These are phyloP conservation scores for Amanita thiersii DNA, from an alignment of 768 basidiomycete species.

Conservation along the genomic window DNA sequence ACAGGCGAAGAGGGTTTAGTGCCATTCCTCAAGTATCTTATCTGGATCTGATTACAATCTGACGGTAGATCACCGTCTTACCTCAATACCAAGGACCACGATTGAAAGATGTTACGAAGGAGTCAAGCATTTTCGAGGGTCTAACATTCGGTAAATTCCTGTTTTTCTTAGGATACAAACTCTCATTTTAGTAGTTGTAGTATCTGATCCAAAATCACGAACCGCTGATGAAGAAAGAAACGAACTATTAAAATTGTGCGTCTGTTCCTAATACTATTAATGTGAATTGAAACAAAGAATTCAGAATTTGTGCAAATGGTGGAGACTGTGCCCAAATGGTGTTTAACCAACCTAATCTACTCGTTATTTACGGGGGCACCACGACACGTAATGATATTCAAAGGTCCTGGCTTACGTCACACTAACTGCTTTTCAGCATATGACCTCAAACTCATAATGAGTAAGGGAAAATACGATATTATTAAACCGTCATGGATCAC, in stretches of 20 bases:
- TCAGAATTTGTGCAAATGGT: conserved; percentile 65
- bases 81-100: conserved; percentile 62
- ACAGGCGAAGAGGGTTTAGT: conserved; percentile 40
- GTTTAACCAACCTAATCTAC: conserved; percentile 39
- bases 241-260: conserved; percentile 60
- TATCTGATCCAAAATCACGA: conserved; percentile 65
- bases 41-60: conserved; percentile 2
- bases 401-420: not conserved
- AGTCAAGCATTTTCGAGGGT: conserved; percentile 62
- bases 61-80: conserved; percentile 49
- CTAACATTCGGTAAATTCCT: conserved; percentile 68
- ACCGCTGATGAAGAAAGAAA: conserved; percentile 63
- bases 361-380: conserved; percentile 63
- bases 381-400: conserved; percentile 47
- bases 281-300: not conserved
- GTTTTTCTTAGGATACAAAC: not conserved
- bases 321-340: conserved; percentile 58
- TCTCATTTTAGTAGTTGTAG: conserved; percentile 45
- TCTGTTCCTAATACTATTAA: conserved; percentile 3
- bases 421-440: conserved; percentile 37
- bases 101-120: conserved; percentile 47
- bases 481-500: conserved; percentile 76
- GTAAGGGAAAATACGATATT: conserved; percentile 65
- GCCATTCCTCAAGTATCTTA: no score
- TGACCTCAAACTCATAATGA: conserved; percentile 61